Percentiles rank a stretch among this genome's conserved stretches.
These are phyloP conservation scores for Cordyceps cicadae DNA, from an alignment of 2,329 filamentous ascomycete genomes.

Conservation along the genomic window DNA sequence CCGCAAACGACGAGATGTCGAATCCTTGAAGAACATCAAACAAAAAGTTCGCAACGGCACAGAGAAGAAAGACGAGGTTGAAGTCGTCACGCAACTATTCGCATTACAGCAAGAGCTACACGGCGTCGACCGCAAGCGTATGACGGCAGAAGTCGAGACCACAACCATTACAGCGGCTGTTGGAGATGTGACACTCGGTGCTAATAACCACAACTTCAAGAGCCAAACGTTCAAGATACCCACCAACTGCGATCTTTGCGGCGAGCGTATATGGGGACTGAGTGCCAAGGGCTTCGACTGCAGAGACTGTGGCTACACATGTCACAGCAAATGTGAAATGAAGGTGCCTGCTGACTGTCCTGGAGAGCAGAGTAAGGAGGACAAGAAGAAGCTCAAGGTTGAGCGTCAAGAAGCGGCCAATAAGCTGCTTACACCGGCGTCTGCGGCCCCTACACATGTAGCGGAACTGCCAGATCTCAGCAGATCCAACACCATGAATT, in stretches of 20 bases:
- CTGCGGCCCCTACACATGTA: constrained; percentile 32
- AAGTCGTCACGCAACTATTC: constrained; percentile 77
- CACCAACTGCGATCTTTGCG: constrained; percentile 94
- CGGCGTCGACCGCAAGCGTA: constrained; percentile 69
- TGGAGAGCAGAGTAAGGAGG: constrained; percentile 87
- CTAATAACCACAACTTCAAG: constrained; percentile 95
- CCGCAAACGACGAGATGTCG: constrained; percentile 77
- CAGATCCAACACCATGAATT: constrained; percentile 82
- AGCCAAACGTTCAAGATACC: constrained; percentile 99
- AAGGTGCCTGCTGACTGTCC: constrained; percentile 95
- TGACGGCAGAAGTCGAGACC: constrained; percentile 88
- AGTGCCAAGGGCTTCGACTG: constrained; percentile 97
- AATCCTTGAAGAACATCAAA: constrained; percentile 64
- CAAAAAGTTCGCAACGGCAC: constrained; percentile 72
- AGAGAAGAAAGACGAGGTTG: constrained; percentile 82
- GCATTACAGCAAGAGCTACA: constrained; percentile 77
- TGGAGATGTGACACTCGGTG: constrained; percentile 85
- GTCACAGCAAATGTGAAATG: constrained; percentile 98
- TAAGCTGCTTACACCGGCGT: constrained; percentile 41
- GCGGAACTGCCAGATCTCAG: constrained; percentile 61
- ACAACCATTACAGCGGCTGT: constrained; percentile 86
- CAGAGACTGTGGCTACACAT: constrained; percentile 93
- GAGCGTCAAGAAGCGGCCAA: constrained; percentile 76
- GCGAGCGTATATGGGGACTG: constrained; percentile 92
- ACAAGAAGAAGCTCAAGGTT: constrained; percentile 86